Conservation (phyloP, 768 basidiomycete genomes). For the Amanita thiersii region DNA sequence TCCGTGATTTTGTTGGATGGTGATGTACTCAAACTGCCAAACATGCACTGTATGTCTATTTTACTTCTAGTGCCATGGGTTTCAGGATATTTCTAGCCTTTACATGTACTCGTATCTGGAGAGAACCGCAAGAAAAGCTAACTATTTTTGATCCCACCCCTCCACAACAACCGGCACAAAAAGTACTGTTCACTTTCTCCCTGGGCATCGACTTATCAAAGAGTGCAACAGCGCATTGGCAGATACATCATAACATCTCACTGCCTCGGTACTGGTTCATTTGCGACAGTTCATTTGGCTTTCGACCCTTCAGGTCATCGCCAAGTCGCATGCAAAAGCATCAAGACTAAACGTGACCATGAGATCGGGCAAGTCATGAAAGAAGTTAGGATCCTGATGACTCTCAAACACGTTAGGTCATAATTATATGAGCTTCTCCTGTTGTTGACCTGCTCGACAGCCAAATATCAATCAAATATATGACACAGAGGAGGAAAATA, state of each 20-base stretch:
- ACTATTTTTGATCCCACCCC: constrained; percentile 57
- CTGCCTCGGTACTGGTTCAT: constrained; percentile 73
- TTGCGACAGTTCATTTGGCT: constrained; percentile 76
- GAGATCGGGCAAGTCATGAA: constrained; percentile 63
- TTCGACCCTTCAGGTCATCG: constrained; percentile 53
- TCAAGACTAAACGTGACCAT: constrained; percentile 52
- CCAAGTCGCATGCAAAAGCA: constrained; percentile 82
- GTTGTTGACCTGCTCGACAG: constrained; percentile 25
- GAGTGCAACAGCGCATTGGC: constrained; percentile 43
- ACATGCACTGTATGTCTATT: constrained; percentile 44
- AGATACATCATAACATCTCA: constrained; percentile 70
- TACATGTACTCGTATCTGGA: constrained; percentile 53
- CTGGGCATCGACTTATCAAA: not conserved
- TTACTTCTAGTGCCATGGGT: not conserved
- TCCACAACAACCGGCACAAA: constrained; percentile 43
- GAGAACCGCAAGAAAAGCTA: constrained; percentile 41
- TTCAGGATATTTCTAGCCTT: constrained; percentile 37
- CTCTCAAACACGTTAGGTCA: constrained; percentile 56
- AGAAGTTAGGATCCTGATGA: constrained; percentile 68
- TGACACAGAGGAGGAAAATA: constrained; percentile 54
- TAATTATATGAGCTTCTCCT: not conserved
- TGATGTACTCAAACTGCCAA: constrained; percentile 60
- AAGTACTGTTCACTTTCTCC: constrained; percentile 27
- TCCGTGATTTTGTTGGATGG: constrained; percentile 73
- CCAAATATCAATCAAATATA: constrained; percentile 78